phyloP scores from a whole-genome alignment of 2,329 filamentous ascomycete genomes.

The Emericellopsis cladophorae region DNA sequence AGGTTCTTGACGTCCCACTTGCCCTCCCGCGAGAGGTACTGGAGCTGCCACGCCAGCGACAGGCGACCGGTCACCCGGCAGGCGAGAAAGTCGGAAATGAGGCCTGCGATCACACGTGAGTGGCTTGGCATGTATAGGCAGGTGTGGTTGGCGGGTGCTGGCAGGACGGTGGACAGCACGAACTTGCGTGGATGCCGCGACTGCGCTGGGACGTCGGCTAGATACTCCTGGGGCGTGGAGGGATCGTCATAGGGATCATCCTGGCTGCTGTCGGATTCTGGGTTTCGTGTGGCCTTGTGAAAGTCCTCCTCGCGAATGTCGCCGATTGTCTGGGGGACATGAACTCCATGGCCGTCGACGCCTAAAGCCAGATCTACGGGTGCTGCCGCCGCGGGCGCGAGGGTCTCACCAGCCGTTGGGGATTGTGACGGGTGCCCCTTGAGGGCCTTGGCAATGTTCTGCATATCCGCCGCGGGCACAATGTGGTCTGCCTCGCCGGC shows the following conservation, averaged over 20 bases:
- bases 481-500: slow-evolving; percentile 67
- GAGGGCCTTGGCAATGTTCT: slow-evolving; percentile 45
- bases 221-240: slow-evolving; percentile 29
- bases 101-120: slow-evolving; percentile 63
- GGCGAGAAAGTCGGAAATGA: slow-evolving; percentile 72
- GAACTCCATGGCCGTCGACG: slow-evolving; percentile 14
- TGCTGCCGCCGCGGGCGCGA: slow-evolving; percentile 33
- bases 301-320: slow-evolving; percentile 19
- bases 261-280: no score
- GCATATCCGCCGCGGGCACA: slow-evolving; percentile 58
- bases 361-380: slow-evolving; percentile 28
- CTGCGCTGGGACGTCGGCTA: slow-evolving; percentile 30
- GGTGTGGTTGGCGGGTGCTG: slow-evolving; percentile 68
- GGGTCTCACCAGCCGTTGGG: slow-evolving; percentile 7
- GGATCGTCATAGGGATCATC: slow-evolving; percentile 30
- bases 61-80: slow-evolving; percentile 65
- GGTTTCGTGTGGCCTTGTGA: slow-evolving; percentile 6
- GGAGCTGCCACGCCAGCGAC: slow-evolving; percentile 79
- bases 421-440: slow-evolving; percentile 4
- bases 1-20: slow-evolving; percentile 99
- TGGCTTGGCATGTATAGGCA: slow-evolving; percentile 69
- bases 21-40: slow-evolving; percentile 74
- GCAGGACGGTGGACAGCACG: slow-evolving; percentile 59
- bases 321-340: slow-evolving; percentile 22
- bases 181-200: slow-evolving; percentile 34